phyloP scores from a whole-genome alignment of 2,329 filamentous ascomycete species.

The Diaporthe destruens region DNA sequence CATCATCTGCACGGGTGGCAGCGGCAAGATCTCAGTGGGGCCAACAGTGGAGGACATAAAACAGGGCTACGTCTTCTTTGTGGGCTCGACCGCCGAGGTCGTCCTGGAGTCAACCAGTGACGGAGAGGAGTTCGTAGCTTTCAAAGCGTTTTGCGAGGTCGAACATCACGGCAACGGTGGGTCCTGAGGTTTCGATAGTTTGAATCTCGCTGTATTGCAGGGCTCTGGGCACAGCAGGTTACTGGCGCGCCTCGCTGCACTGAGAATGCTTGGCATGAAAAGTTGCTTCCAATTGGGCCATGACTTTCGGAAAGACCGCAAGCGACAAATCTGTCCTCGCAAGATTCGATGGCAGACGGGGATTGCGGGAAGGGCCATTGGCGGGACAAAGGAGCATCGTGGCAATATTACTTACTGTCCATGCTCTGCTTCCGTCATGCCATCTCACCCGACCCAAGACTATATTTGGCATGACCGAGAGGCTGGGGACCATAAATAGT shows the following conservation, averaged over 20 bases:
- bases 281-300: neutral
- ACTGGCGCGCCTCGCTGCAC: neutral
- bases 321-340: neutral
- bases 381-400: neutral
- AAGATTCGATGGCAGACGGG: neutral
- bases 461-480: neutral
- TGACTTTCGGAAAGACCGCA: neutral
- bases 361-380: neutral
- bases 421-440: neutral
- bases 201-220: neutral
- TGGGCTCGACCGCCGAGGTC: slow-evolving; percentile 88
- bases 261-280: neutral
- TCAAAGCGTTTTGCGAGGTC: slow-evolving; percentile 94
- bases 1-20: slow-evolving; percentile 87
- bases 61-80: slow-evolving; percentile 83
- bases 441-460: neutral
- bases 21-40: slow-evolving; percentile 87
- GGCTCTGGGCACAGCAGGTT: neutral
- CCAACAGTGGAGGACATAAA: slow-evolving; percentile 81
- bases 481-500: neutral
- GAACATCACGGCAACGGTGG: slow-evolving; percentile 61
- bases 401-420: neutral
- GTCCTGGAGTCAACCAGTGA: slow-evolving; percentile 76
- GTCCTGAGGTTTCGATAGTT: slow-evolving; percentile 46
- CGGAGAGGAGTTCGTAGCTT: slow-evolving; percentile 79